Conservation (phyloP, 768 basidiomycete species). For the Russula vinacea region DNA sequence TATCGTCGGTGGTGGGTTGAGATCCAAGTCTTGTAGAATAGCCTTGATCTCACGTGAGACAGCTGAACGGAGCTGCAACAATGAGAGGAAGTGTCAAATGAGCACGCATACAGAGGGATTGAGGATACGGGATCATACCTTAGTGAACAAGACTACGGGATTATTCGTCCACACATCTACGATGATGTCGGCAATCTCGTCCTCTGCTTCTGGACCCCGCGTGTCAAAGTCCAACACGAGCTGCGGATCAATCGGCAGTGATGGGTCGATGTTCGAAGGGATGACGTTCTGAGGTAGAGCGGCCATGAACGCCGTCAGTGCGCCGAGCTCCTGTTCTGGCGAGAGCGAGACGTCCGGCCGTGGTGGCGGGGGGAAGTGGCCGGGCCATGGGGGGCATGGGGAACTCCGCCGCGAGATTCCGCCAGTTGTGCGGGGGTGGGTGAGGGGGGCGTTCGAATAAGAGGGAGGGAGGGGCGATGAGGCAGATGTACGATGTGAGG, state of each 20-base stretch:
- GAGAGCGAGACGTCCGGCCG: constrained; percentile 48
- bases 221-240: constrained; percentile 83
- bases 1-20: constrained; percentile 60
- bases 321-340: constrained; percentile 64
- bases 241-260: constrained; percentile 67
- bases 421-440: background rate
- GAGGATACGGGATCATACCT: constrained; percentile 44
- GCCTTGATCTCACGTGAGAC: constrained; percentile 63
- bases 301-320: constrained; percentile 68
- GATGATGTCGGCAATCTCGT: constrained; percentile 59
- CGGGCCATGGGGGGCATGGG: constrained; percentile 16
- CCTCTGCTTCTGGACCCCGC: constrained; percentile 53
- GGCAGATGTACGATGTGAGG: constrained; percentile 24
- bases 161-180: constrained; percentile 67
- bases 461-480: constrained; percentile 24
- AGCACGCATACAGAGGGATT: background rate
- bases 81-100: background rate
- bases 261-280: constrained; percentile 61
- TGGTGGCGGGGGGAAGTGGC: constrained; percentile 28
- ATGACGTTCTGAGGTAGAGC: constrained; percentile 74
- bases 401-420: constrained; percentile 19
- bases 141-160: constrained; percentile 73
- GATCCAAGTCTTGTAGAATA: constrained; percentile 52
- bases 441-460: background rate
- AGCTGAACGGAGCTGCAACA: constrained; percentile 58